Conservation (phyloP, 257 asterid genomes). For the Gentiana macrophylla region DNA sequence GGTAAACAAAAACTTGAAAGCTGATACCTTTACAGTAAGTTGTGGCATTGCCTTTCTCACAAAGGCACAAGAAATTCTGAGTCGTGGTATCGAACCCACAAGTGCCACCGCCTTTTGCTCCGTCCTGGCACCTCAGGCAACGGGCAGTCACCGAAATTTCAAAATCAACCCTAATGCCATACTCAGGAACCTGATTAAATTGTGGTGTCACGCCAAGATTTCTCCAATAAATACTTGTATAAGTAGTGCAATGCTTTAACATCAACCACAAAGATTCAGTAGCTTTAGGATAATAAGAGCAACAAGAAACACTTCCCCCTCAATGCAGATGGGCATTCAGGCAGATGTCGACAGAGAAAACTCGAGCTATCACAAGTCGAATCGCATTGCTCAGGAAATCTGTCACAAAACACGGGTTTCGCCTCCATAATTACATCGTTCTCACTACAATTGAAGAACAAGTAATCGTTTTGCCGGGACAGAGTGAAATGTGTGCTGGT, state of each 20-base stretch:
- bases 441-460: slow-evolving; percentile 81
- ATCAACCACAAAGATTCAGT: slow-evolving; percentile 76
- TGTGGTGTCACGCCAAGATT: slow-evolving; percentile 56
- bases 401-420: slow-evolving; percentile 62
- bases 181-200: slow-evolving; percentile 63
- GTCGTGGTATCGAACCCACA: slow-evolving; percentile 66
- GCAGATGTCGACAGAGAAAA: slow-evolving; percentile 71
- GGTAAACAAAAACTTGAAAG: not conserved
- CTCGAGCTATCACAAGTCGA: slow-evolving; percentile 81
- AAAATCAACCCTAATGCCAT: slow-evolving; percentile 75
- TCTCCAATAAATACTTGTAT: slow-evolving; percentile 72
- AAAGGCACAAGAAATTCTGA: slow-evolving; percentile 69
- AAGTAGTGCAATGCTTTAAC: slow-evolving; percentile 60
- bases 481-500: slow-evolving; percentile 60
- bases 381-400: slow-evolving; percentile 86
- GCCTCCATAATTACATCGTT: slow-evolving; percentile 65
- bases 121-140: slow-evolving; percentile 59
- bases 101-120: slow-evolving; percentile 46
- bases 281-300: slow-evolving; percentile 82
- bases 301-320: slow-evolving; percentile 37
- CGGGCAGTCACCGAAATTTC: slow-evolving; percentile 70
- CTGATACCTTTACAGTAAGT: slow-evolving; percentile 52
- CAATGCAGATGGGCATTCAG: slow-evolving; percentile 42
- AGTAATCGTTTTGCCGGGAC: slow-evolving; percentile 63
- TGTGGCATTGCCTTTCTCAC: slow-evolving; percentile 58